Percentiles rank a stretch among this genome's conserved stretches.
Evolutionary conservation across 2,329 filamentous ascomycete genomes (phyloP).

Genomic region (Colletotrichum musae): DNA sequence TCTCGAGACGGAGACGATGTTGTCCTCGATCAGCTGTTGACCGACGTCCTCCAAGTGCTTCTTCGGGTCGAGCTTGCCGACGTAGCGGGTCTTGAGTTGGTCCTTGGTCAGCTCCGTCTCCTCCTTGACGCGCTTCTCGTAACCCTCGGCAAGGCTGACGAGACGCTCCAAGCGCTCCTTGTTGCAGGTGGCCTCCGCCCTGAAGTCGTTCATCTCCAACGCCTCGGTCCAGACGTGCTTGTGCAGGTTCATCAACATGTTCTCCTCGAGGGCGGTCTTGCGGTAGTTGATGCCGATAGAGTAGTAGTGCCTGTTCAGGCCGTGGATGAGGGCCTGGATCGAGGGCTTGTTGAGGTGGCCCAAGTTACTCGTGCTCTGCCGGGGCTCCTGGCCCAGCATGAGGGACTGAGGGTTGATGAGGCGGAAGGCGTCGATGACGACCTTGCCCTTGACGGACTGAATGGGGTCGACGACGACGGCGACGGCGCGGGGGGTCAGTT

Average conservation of each 20-base stretch:
- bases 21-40: conserved; percentile 97
- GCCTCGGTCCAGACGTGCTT: conserved; percentile 99
- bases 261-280: conserved; percentile 97
- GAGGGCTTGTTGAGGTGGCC: conserved; percentile 99
- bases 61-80: conserved; percentile 99
- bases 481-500: conserved; percentile 95
- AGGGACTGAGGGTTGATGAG: conserved; percentile 98
- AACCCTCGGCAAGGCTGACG: conserved; percentile 91
- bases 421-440: conserved; percentile 98
- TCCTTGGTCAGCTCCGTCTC: conserved; percentile 98
- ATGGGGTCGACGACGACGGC: conserved; percentile 99
- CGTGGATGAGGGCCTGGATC: conserved; percentile 99
- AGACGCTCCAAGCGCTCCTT: conserved; percentile 90
- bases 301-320: conserved; percentile 98
- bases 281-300: conserved; percentile 98
- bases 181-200: conserved; percentile 85
- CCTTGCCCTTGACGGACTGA: conserved; percentile 99
- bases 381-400: conserved; percentile 97
- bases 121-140: conserved; percentile 99
- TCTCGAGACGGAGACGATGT: conserved; percentile 97
- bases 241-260: conserved; percentile 99
- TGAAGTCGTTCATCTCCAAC: conserved; percentile 96
- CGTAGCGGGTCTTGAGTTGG: conserved; percentile 98
- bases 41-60: conserved; percentile 98
- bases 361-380: conserved; percentile 97